Base-by-base conservation (phyloP, 2,329 filamentous ascomycete genomes). In the Corinectria fuckeliana region DNA sequence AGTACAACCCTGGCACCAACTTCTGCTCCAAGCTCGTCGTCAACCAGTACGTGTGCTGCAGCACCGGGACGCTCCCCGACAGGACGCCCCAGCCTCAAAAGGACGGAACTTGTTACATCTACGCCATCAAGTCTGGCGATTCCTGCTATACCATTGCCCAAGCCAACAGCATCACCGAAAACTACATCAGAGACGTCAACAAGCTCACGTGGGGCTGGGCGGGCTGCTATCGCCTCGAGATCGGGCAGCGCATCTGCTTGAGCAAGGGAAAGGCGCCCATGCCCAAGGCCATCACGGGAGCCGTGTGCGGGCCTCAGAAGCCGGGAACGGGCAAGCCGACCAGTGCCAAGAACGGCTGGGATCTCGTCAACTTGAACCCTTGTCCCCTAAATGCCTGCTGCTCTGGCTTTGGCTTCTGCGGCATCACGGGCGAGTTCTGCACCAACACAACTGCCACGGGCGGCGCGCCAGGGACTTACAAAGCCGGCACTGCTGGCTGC, bases 301-400 rank as follows among this genome's bases (percentile, higher is more conserved):
- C 74, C 3, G 61, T 71, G 0, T 79, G 76, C 14, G 76, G 77
- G 1, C 76, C 77, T 1, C 70, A 72, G 50, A 68, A 69, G 34
- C 66, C 69, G 3, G 72, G 69, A 6, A 73, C 75, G 0, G 52
- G 45, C 10, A 62, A 60, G n/a, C 71, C 71, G 0, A 14, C 66
- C 0, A 65, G 71, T 11, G 56, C 63, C 1, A 75, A 72, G n/a
- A 73, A 65, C 13, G 32, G 56, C 0, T 59, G 41, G 69, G 70
- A 69, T 49, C 66, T 82, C 3, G 61, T 71, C 0, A 64, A 69
- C 8, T 66, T 84, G 5, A 85, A 83, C 59, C 78, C 75, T 0
- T 85, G 82, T 58, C 78, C 78, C 0, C 69, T 81, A 0, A 78
- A 79, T 23, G 75, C 72, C 1, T 80, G 77, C 63, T 80, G 78